A percentile compares a stretch with the other conserved stretches of the same genome.
These are phyloP conservation scores for Plasmopara viticola DNA, from an alignment of 352 stramenopile species.

Conservation along the genomic window DNA sequence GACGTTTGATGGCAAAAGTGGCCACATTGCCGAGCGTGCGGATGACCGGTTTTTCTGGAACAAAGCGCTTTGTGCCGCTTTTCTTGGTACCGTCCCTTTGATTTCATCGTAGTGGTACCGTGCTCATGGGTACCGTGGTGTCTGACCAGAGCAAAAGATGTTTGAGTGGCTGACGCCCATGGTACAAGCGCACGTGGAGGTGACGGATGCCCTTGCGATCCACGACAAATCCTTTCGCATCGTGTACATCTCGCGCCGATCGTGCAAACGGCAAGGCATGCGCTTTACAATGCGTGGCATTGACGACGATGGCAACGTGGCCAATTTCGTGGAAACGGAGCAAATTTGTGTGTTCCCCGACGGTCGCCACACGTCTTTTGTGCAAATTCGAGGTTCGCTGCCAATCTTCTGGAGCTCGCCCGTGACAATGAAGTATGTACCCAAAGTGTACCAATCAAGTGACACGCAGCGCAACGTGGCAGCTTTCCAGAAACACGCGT, in stretches of 20 bases:
- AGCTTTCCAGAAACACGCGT: conserved; percentile 52
- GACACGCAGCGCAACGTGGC: conserved; percentile 39
- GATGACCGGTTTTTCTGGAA: conserved; percentile 94
- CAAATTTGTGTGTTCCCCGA: conserved; percentile 83
- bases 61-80: conserved; percentile 51
- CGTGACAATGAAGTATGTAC: conserved; percentile 91
- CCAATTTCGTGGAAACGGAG: conserved; percentile 96
- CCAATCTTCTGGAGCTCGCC: conserved; percentile 90
- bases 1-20: conserved; percentile 39
- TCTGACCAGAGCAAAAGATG: conserved; percentile 55
- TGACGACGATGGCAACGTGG: conserved; percentile 86
- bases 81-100: conserved; percentile 35
- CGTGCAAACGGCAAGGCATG: conserved; percentile 77
- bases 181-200: conserved; percentile 59
- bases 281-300: conserved; percentile 91
- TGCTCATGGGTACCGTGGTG: background rate
- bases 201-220: conserved; percentile 40
- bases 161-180: conserved; percentile 78
- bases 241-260: conserved; percentile 67
- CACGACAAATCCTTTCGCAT: conserved; percentile 55
- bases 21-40: conserved; percentile 59
- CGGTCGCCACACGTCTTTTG: conserved; percentile 49
- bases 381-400: conserved; percentile 92
- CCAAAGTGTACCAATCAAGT: conserved; percentile 67
- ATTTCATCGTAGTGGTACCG: background rate